Conservation (phyloP, 1,284 basidiomycete genomes). For the Ganoderma meredithae region DNA sequence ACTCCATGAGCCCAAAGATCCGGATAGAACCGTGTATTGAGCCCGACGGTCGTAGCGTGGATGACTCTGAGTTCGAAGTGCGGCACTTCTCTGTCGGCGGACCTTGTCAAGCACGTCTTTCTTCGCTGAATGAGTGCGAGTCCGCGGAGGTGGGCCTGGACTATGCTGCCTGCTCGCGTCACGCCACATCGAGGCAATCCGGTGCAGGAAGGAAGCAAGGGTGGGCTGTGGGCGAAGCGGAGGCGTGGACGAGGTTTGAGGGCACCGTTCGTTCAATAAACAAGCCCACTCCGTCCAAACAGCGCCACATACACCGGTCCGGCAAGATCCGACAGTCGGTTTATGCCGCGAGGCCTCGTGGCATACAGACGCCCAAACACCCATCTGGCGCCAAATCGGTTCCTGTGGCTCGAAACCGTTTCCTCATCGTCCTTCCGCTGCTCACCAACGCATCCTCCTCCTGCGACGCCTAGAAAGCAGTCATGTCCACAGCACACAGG, state of each 20-base stretch:
- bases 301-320: background rate
- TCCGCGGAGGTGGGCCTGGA: background rate
- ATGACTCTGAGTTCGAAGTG: background rate
- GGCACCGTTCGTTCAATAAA: background rate
- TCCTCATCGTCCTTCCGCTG: background rate
- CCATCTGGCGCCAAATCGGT: background rate
- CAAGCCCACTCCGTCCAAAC: background rate
- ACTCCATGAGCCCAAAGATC: background rate
- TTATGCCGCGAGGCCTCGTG: background rate
- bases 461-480: background rate
- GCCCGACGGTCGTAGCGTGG: background rate
- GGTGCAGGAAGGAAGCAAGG: background rate
- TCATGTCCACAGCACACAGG: constrained; percentile 87
- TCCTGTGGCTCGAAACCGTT: background rate
- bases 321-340: background rate
- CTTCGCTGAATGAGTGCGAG: background rate
- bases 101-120: background rate
- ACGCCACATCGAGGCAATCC: background rate
- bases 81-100: background rate
- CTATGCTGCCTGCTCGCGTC: background rate
- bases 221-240: background rate
- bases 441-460: background rate
- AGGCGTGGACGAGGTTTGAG: background rate
- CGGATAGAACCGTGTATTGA: background rate
- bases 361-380: background rate